Evolutionary conservation across 768 basidiomycete genomes (phyloP).

Genomic region (Collybia sp.): DNA sequence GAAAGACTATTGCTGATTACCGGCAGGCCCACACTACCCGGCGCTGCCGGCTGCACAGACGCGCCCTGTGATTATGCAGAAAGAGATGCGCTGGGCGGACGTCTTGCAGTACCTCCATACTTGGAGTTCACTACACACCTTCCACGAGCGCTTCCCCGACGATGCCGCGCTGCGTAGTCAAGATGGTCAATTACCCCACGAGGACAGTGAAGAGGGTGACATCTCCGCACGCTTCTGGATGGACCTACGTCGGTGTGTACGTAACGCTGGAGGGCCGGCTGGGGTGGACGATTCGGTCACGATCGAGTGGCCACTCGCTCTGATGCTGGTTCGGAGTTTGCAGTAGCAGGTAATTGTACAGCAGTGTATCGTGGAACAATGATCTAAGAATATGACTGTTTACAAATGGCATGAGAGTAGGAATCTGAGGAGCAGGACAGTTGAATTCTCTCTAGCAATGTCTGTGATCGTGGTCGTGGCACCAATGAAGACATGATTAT

Average conservation of each 20-base stretch:
- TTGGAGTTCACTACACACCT: constrained; percentile 66
- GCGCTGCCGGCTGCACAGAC: constrained; percentile 16
- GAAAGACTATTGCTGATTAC: not conserved
- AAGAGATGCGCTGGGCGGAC: constrained; percentile 59
- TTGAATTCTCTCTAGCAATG: too few species aligned
- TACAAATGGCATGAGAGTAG: too few species aligned
- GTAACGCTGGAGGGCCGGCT: constrained; percentile 22
- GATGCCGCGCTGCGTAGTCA: constrained; percentile 30
- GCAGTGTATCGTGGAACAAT: too few species aligned
- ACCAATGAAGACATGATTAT: too few species aligned
- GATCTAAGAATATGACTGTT: too few species aligned
- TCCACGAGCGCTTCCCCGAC: constrained; percentile 55
- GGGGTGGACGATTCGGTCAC: constrained; percentile 33
- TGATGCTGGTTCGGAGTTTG: constrained; percentile 29
- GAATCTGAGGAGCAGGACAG: too few species aligned
- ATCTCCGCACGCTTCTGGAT: constrained; percentile 64
- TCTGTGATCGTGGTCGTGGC: too few species aligned
- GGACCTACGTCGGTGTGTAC: constrained; percentile 36
- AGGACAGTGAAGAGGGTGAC: constrained; percentile 39
- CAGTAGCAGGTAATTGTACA: constrained; percentile 3
- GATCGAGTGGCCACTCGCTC: constrained; percentile 49
- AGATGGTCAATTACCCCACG: constrained; percentile 30
- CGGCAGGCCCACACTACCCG: constrained; percentile 9
- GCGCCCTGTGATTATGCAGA: constrained; percentile 49
- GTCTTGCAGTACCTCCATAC: constrained; percentile 68